A percentile compares a stretch with the other conserved stretches of the same genome.
Conservation (phyloP, 352 stramenopile species). For the Pythium dissimile region DNA sequence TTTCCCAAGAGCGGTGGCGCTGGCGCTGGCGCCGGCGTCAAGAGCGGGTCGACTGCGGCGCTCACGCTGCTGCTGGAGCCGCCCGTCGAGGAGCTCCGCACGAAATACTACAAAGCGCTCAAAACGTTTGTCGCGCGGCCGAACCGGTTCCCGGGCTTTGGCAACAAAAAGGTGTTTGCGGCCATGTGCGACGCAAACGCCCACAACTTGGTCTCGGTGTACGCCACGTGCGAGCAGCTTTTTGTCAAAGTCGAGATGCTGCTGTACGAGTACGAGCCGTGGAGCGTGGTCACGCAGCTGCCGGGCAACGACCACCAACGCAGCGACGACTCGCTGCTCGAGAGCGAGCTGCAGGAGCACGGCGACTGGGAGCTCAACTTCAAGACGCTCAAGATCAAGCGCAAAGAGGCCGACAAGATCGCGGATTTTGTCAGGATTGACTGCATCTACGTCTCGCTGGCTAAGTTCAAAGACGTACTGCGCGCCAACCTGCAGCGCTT, state of each 20-base stretch:
- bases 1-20: slow-evolving; percentile 34
- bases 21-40: no score
- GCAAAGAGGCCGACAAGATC: slow-evolving; percentile 93
- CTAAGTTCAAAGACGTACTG: slow-evolving; percentile 85
- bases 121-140: slow-evolving; percentile 94
- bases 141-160: slow-evolving; percentile 86
- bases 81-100: slow-evolving; percentile 89
- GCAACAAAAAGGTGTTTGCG: slow-evolving; percentile 80
- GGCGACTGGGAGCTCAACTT: slow-evolving; percentile 90
- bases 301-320: slow-evolving; percentile 48
- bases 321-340: slow-evolving; percentile 64
- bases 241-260: slow-evolving; percentile 81
- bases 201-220: slow-evolving; percentile 84
- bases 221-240: slow-evolving; percentile 89
- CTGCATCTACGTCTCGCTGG: slow-evolving; percentile 87
- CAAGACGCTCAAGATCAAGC: slow-evolving; percentile 82
- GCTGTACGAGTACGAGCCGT: slow-evolving; percentile 78
- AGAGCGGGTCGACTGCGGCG: not conserved
- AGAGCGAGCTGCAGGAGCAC: slow-evolving; percentile 60
- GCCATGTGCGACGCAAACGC: slow-evolving; percentile 90
- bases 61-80: slow-evolving; percentile 84
- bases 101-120: slow-evolving; percentile 94
- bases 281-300: slow-evolving; percentile 57
- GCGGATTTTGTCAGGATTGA: slow-evolving; percentile 89
- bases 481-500: slow-evolving; percentile 87